Evolutionary conservation across 1,284 basidiomycete species (phyloP).

Genomic region (Xanthoconium separans): DNA sequence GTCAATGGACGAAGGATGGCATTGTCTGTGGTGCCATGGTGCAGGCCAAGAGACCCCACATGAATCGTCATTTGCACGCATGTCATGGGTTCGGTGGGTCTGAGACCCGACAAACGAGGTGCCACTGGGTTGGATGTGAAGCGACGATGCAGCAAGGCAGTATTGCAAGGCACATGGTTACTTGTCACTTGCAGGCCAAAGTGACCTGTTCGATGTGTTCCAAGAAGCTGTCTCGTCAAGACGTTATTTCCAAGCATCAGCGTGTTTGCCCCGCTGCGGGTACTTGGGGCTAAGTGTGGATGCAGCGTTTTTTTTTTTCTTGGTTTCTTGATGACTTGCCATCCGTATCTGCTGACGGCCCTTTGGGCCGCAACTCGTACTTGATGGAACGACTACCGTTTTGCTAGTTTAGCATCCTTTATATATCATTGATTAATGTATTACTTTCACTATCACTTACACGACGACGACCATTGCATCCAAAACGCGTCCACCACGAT

Average conservation of each 20-base stretch:
- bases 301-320: background rate
- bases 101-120: constrained; percentile 22
- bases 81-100: constrained; percentile 24
- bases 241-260: constrained; percentile 29
- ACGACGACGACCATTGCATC: background rate
- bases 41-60: constrained; percentile 23
- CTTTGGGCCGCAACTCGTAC: background rate
- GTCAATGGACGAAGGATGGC: constrained; percentile 20
- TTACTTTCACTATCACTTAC: background rate
- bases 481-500: background rate
- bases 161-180: constrained; percentile 31
- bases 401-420: background rate
- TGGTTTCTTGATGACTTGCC: background rate
- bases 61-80: constrained; percentile 30
- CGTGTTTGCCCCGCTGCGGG: constrained; percentile 27
- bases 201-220: constrained; percentile 30
- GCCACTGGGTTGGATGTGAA: constrained; percentile 21
- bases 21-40: constrained; percentile 18
- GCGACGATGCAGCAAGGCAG: constrained; percentile 31
- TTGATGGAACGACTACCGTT: background rate
- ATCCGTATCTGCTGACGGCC: background rate
- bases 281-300: constrained; percentile 11
- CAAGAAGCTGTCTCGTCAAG: constrained; percentile 30
- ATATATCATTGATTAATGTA: constrained; percentile 1
- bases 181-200: constrained; percentile 30